Percentiles rank a stretch among this genome's conserved stretches.
Evolutionary conservation across 345 rosid genomes (phyloP).

Genomic region (Eucalyptus caleyi): DNA sequence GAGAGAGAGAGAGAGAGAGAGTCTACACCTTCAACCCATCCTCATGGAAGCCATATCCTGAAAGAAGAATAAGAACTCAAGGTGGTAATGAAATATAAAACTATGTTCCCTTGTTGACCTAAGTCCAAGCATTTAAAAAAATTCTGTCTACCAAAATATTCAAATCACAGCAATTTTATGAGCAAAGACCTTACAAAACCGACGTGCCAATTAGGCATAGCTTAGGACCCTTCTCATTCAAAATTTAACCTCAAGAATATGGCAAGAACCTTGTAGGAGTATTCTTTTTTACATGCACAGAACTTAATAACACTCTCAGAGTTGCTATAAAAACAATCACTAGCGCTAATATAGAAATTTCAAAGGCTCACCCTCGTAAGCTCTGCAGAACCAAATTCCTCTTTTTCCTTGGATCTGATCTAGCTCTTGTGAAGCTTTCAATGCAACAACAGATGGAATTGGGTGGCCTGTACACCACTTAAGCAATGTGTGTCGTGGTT

Average conservation of each 20-base stretch:
- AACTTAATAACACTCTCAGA: not conserved
- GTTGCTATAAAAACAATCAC: not conserved
- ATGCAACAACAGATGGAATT: constrained; percentile 76
- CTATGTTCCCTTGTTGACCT: not conserved
- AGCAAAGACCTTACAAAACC: not conserved
- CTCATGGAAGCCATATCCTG: constrained; percentile 97
- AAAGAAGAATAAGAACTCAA: not conserved
- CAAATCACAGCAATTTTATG: not conserved
- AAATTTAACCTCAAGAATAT: not conserved
- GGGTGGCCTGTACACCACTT: constrained; percentile 89
- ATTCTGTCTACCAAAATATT: not conserved
- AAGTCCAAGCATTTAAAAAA: not conserved
- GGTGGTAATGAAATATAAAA: not conserved
- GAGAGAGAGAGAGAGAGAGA: not conserved
- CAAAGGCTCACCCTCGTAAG: constrained; percentile 48
- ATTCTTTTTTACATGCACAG: not conserved
- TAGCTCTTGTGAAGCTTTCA: constrained; percentile 68
- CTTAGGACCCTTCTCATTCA: not conserved
- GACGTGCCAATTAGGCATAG: not conserved
- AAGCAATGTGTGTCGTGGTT: constrained; percentile 44
- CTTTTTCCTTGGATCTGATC: constrained; percentile 72
- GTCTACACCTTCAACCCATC: constrained; percentile 70
- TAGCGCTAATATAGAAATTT: not conserved
- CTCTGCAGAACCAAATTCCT: constrained; percentile 85
- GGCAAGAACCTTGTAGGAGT: not conserved